Conservation (phyloP, 805 yeast species). For the Grigorovia yakushimaensis region DNA sequence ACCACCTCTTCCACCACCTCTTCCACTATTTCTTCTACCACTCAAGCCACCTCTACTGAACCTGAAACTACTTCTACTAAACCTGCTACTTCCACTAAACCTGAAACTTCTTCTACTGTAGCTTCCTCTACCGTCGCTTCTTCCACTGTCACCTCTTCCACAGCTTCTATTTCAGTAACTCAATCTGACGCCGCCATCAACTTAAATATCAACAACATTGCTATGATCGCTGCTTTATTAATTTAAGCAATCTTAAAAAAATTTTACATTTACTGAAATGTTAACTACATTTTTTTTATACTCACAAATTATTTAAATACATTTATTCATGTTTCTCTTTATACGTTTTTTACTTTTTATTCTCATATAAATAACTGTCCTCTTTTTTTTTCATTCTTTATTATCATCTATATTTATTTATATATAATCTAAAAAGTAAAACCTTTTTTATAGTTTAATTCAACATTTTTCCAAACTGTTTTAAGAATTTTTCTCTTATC, state of each 20-base stretch:
- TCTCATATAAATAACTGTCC: background rate
- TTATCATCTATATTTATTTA: background rate
- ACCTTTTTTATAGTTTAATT: background rate
- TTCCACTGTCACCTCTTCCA: slow-evolving; percentile 12
- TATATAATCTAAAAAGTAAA: background rate
- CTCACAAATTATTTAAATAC: background rate
- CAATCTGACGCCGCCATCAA: slow-evolving; percentile 29
- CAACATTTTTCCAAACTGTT: background rate
- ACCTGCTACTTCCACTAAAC: slow-evolving; percentile 19
- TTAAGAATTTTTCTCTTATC: too few relatives aligned
- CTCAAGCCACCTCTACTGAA: slow-evolving; percentile 19
- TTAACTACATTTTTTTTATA: background rate
- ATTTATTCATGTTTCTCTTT: background rate
- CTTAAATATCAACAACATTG: slow-evolving; percentile 18
- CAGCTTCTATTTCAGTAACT: slow-evolving; percentile 24
- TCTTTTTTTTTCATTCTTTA: background rate
- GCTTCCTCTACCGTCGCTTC: slow-evolving; percentile 1
- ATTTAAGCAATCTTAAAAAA: slow-evolving; percentile 8
- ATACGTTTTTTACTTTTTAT: background rate
- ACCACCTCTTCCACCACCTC: slow-evolving; percentile 6
- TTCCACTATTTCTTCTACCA: slow-evolving; percentile 1
- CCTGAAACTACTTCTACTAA: slow-evolving; percentile 15
- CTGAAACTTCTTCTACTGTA: slow-evolving; percentile 7
- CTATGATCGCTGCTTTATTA: slow-evolving; percentile 23
- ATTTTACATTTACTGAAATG: background rate